Evolutionary conservation across 345 rosid genomes (phyloP).

Genomic region (Gossypium arboreum): DNA sequence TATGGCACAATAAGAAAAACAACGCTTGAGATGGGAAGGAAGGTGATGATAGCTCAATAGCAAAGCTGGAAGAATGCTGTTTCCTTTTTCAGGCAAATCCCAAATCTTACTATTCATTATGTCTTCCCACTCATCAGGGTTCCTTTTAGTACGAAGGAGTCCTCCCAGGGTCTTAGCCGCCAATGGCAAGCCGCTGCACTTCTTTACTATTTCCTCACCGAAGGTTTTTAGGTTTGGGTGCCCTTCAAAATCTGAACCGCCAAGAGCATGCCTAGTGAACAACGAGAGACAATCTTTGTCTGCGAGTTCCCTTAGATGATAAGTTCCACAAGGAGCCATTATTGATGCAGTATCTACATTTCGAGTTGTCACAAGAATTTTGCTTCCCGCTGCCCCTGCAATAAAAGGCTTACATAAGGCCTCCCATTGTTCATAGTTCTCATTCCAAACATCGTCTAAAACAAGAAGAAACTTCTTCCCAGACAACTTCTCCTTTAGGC

Average conservation of each 20-base stretch:
- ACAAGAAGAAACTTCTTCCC: constrained; percentile 15
- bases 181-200: constrained; percentile 32
- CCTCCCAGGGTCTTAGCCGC: constrained; percentile 28
- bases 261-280: constrained; percentile 18
- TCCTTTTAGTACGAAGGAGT: constrained; percentile 1
- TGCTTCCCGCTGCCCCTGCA: constrained; percentile 10
- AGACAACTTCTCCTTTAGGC: constrained; percentile 4
- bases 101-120: constrained; percentile 24
- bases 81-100: constrained; percentile 16
- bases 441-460: constrained; percentile 15
- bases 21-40: constrained; percentile 23
- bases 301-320: constrained; percentile 4
- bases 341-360: background rate
- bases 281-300: constrained; percentile 4
- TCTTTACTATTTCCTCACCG: constrained; percentile 11
- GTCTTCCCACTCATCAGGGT: constrained; percentile 3
- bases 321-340: background rate
- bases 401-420: background rate
- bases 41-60: constrained; percentile 25
- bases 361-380: constrained; percentile 14
- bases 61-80: constrained; percentile 10
- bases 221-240: background rate
- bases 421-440: constrained; percentile 13
- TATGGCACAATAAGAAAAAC: constrained; percentile 20
- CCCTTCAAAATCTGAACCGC: background rate